A percentile compares a stretch with the other conserved stretches of the same genome.
These are phyloP conservation scores for Chimonanthus salicifolius DNA, from an alignment of 164 flowering plant genomes.

Conservation along the genomic window DNA sequence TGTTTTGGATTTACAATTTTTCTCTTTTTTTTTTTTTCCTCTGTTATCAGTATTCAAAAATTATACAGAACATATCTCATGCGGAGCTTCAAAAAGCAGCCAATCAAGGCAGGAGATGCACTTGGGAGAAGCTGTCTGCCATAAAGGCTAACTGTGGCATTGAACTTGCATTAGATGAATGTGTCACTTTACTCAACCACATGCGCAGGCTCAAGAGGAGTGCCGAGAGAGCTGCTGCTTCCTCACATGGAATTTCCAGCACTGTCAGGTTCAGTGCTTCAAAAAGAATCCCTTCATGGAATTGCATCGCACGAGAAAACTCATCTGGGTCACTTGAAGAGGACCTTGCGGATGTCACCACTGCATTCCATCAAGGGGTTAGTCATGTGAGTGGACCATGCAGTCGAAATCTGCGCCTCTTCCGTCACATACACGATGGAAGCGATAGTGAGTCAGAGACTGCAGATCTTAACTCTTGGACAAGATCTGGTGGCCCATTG, in stretches of 20 bases:
- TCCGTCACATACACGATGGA: slow-evolving; percentile 50
- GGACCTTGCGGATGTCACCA: slow-evolving; percentile 34
- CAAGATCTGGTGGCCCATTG: slow-evolving; percentile 93
- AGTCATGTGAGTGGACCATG: slow-evolving; percentile 35
- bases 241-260: slow-evolving; percentile 51
- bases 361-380: slow-evolving; percentile 37
- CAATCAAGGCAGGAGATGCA: slow-evolving; percentile 93
- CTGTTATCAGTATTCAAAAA: slow-evolving; percentile 62
- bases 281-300: slow-evolving; percentile 93
- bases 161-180: slow-evolving; percentile 92
- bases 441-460: slow-evolving; percentile 84
- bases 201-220: slow-evolving; percentile 88
- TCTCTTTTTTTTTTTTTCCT: slow-evolving; percentile 42
- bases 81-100: slow-evolving; percentile 88
- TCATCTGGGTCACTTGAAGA: slow-evolving; percentile 89
- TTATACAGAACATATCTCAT: slow-evolving; percentile 78
- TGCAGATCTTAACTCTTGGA: slow-evolving; percentile 69
- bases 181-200: slow-evolving; percentile 87
- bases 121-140: slow-evolving; percentile 97
- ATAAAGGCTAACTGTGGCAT: slow-evolving; percentile 93
- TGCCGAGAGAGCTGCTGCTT: slow-evolving; percentile 81
- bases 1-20: slow-evolving; percentile 13
- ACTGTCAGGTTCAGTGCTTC: slow-evolving; percentile 66
- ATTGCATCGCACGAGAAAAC: slow-evolving; percentile 87
- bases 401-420: slow-evolving; percentile 26